Conservation (phyloP, 495 filamentous ascomycete species). For the Lasiosphaeria hispida region DNA sequence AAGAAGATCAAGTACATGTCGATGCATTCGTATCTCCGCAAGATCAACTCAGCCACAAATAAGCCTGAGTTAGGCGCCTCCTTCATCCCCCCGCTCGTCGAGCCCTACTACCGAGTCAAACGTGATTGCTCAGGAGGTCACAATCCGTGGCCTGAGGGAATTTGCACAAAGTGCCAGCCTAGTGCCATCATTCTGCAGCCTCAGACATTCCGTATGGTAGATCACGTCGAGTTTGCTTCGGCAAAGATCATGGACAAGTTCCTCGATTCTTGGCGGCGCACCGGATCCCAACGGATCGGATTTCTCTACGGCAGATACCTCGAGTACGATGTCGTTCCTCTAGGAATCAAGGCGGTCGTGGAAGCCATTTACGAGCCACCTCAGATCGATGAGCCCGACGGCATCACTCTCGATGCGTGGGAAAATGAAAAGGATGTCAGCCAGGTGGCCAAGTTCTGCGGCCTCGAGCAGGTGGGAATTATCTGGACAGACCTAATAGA, state of each 20-base stretch:
- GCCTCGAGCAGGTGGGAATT: constrained; percentile 84
- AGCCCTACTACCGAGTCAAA: constrained; percentile 89
- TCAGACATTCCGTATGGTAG: constrained; percentile 95
- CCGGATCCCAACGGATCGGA: constrained; percentile 74
- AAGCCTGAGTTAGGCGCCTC: constrained; percentile 87
- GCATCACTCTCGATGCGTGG: constrained; percentile 85
- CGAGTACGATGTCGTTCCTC: constrained; percentile 87
- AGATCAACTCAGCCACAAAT: constrained; percentile 94
- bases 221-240: constrained; percentile 94
- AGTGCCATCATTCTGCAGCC: constrained; percentile 94
- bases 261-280: constrained; percentile 86
- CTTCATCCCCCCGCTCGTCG: constrained; percentile 92
- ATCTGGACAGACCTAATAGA: constrained; percentile 95
- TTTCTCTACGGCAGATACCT: constrained; percentile 90
- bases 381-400: constrained; percentile 87
- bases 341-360: constrained; percentile 94
- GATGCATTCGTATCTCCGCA: constrained; percentile 90
- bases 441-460: constrained; percentile 78
- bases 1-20: constrained; percentile 99
- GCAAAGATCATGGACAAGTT: constrained; percentile 79
- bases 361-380: constrained; percentile 98
- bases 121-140: constrained; percentile 90
- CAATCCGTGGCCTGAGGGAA: constrained; percentile 91
- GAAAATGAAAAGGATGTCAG: constrained; percentile 80
- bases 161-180: constrained; percentile 97